Evolutionary conservation across 2,329 filamentous ascomycete genomes (phyloP), one percentile per base, ranked within the genome.

Genomic region (Pseudophaeomoniella oleicola): DNA sequence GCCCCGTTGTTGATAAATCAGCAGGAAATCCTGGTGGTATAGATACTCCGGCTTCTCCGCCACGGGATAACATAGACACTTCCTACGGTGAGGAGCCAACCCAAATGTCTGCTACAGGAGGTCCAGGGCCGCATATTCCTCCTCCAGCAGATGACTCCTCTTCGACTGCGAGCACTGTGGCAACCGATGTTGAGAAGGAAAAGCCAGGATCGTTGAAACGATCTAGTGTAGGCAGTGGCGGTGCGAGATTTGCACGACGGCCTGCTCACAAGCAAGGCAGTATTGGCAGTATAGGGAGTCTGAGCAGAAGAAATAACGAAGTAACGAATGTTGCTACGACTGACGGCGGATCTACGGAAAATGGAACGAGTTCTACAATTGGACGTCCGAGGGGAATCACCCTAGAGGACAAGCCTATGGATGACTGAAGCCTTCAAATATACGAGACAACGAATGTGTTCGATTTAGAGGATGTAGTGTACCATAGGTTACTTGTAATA

Each of bases 381-480:
- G 22, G 22, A n/a, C 6, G 22, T 9, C 22, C 6, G 17, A 34
- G 32, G 32, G 56, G 77, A 4, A 78, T 85, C 30, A 78, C 75
- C 46, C 63, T 86, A 50, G 74, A 75, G 50, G 81, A 86, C 54
- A 77, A 72, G 57, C 76, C 80, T n/a, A 83, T 85, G 77, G 78
- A 84, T 58, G 78, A 83, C 57, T 82, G 13, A 27, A n/a, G n/a
- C n/a, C n/a, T n/a, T n/a, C n/a, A n/a, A 17, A 19, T 22, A 10
- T 10, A 10, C 14, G 11, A 16, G 10, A 12, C 31, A 33, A 12
- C 10, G 31, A 33, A 33, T 10, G 11, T 12, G 10, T 33, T 16
- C 14, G 11, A 10, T 16, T 14, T 16, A 10, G 10, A 10, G 11
- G 31, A 35, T n/a, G n/a, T n/a, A n/a, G n/a, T n/a, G n/a, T n/a